Base-by-base conservation (phyloP, 345 rosid genomes). In the Corchorus capsularis region DNA sequence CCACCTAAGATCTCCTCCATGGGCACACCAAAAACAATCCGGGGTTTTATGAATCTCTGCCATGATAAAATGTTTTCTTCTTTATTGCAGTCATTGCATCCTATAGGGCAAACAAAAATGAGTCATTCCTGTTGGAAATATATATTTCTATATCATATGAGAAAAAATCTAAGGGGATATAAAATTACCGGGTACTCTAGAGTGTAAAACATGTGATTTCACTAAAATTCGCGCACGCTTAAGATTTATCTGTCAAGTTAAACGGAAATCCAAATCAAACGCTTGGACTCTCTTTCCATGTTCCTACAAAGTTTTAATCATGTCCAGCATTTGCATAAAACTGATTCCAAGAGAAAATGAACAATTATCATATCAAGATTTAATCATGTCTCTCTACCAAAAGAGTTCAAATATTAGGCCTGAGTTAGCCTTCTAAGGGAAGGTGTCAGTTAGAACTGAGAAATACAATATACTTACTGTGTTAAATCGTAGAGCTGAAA, bases 171-270 rank as follows among this genome's bases (percentile, higher is more conserved):
- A 20, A 41, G 53, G 54, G 77, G 54, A 49, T 11, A 72, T 54
- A 41, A 75, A 76, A 50, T 82, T 82, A 93, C 97, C 98, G 55
- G 87, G 90, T 69, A 93, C 92, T 59, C 59, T 54, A 20, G 91
- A 85, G 74, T 78, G 72, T 77, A 76, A 43, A 68, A 95, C 87
- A 80, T 93, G 96, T 66, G 99, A 89, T 66, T 90, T 83, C 64
- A 87, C 92, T 74, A 95, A 83, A 53, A 90, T 79, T 67, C 96
- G 96, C 74, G 96, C 98, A 80, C 99, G 98, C 91, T 95, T 95
- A 74, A 93, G 87, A 88, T 95, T 95, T 81, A 95, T 85, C 99
- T 95, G 87, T 69, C 76, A 72, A 53, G 70, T 34, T 52, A 71
- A 55, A 73, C 55, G 78, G 47, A 49, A 57, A 62, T 32, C 47